Evolutionary conservation across 2,329 filamentous ascomycete species (phyloP), one percentile per base, ranked within the genome.

Genomic region (Hirsutella minnesotensis): DNA sequence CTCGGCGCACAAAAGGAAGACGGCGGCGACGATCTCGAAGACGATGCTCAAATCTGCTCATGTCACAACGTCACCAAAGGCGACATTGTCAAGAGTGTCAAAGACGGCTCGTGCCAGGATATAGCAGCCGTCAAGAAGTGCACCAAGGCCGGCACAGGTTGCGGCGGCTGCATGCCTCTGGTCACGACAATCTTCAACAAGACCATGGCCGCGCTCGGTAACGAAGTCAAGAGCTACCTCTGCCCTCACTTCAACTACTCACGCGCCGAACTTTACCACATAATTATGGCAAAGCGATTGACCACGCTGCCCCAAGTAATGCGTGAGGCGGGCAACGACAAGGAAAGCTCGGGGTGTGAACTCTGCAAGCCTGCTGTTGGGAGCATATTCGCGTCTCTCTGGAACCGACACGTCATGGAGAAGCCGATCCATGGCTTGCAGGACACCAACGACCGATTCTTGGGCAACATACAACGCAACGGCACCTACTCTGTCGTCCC

Each of bases 1-100:
- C 67, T 95, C 2, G 88, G 88, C 1, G 78, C 81, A 0, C 77
- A 77, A 51, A 85, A 81, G 51, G 53, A 78, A 0, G 83, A 81
- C 3, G 86, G 86, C 10, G 80, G 70, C 1, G 85, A 85, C 51
- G 86, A 94, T 53, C 72, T 94, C 50, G 75, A 81, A 40, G 86
- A 92, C 52, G 86, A 92, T 55, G 86, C 85, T 0, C 89, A 95
- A 57, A 83, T 95, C 47, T 95, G 88, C 62, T 92, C 86, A 1
- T 95, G 88, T 53, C 88, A 95, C 68, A 95, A 95, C 57, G 88
- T 95, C 35, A 82, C 79, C 20, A 95, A 95, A 59, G 84, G 83
- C 15, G 85, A 90, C 52, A 70, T 95, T 0, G 77, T 82, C 37
- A 73, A 74, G 4, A 69, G 68, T 2, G 76, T 90, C 58, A 89